These are phyloP conservation scores for Mayamaea pseudoterrestris DNA, from an alignment of 108 stramenopile genomes.

Conservation along the genomic window DNA sequence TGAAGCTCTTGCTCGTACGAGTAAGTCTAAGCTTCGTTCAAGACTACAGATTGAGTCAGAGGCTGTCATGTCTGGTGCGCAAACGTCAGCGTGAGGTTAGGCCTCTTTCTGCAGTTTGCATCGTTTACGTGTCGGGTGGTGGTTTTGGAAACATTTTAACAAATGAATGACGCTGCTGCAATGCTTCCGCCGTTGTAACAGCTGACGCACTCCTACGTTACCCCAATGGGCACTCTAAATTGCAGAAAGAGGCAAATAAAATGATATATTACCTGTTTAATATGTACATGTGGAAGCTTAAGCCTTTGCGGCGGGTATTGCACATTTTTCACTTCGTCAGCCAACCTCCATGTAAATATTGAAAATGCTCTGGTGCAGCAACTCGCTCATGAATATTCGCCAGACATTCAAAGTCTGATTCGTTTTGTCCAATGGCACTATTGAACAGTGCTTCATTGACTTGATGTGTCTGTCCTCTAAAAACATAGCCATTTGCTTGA, in stretches of 20 bases:
- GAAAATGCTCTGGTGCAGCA: not conserved
- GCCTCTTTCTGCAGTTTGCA: too few species aligned
- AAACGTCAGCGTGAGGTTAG: conserved; percentile 1
- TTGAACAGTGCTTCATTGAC: conserved; percentile 26
- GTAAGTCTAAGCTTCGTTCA: too few species aligned
- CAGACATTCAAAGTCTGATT: conserved; percentile 15
- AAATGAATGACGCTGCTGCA: not conserved
- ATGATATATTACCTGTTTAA: too few species aligned
- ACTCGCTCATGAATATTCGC: conserved; percentile 37
- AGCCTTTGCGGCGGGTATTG: not conserved
- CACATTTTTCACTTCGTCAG: not conserved
- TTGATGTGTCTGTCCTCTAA: conserved; percentile 8
- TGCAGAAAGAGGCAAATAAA: not conserved
- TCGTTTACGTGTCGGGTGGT: not conserved
- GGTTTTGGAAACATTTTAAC: not conserved
- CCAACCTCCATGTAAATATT: too few species aligned
- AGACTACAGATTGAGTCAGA: not conserved
- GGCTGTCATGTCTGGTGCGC: not conserved
- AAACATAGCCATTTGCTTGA: conserved; percentile 79
- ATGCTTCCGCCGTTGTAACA: not conserved
- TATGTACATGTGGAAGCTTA: not conserved
- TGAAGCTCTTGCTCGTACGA: too few species aligned
- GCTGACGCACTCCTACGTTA: not conserved
- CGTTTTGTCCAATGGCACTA: conserved; percentile 25
- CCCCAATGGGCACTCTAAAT: not conserved